Conservation (phyloP, 768 basidiomycete species). For the Mrakia blollopis region DNA sequence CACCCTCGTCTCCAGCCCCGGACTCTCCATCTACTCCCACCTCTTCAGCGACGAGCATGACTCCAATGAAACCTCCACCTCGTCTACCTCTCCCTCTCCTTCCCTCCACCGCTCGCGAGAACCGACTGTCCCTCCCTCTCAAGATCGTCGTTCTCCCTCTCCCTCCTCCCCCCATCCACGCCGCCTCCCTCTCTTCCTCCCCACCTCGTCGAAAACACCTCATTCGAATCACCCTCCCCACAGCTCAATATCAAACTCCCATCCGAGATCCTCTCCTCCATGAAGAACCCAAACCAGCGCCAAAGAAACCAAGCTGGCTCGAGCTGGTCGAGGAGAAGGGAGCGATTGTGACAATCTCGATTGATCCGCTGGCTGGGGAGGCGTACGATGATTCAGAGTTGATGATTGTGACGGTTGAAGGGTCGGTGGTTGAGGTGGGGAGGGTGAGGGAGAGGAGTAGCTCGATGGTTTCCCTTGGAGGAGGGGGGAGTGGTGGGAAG, state of each 20-base stretch:
- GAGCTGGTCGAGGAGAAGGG: conserved; percentile 55
- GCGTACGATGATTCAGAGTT: conserved; percentile 32
- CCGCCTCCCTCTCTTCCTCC: conserved; percentile 56
- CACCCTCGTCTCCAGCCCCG: not conserved
- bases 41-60: not conserved
- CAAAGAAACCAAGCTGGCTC: conserved; percentile 53
- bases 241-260: conserved; percentile 69
- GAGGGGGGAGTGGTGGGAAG: not conserved
- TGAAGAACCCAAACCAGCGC: not conserved
- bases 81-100: not conserved
- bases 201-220: conserved; percentile 61
- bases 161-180: conserved; percentile 66
- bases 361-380: conserved; percentile 42
- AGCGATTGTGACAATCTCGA: conserved; percentile 56
- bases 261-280: conserved; percentile 65
- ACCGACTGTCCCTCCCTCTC: conserved; percentile 42
- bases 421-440: conserved; percentile 15
- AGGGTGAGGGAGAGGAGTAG: conserved; percentile 5
- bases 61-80: not conserved
- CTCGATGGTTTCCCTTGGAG: not conserved
- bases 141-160: conserved; percentile 59
- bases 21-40: not conserved
- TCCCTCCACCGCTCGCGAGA: conserved; percentile 33
- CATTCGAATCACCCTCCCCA: conserved; percentile 71
- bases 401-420: conserved; percentile 30